phyloP scores from a whole-genome alignment of 2,329 filamentous ascomycete genomes.

The Penicillium sumatraense region DNA sequence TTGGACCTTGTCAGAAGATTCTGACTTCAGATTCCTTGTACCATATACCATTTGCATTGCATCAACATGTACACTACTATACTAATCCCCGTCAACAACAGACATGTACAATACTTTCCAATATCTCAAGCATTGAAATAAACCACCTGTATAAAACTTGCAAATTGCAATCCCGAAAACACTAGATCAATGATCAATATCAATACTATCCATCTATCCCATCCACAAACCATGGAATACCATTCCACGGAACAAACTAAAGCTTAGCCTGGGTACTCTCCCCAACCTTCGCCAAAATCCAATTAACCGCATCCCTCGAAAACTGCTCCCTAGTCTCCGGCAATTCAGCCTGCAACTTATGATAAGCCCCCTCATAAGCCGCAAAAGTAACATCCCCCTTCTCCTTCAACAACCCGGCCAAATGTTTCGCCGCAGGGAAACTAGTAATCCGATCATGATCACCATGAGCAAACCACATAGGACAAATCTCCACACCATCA shows the following conservation, averaged over 20 bases:
- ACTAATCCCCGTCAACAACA: not conserved
- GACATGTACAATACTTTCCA: not conserved
- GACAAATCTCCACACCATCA: conserved; percentile 50
- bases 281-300: conserved; percentile 54
- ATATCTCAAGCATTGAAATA: too few species aligned
- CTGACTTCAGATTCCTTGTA: conserved; percentile 5
- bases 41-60: conserved; percentile 4
- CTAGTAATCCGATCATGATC: conserved; percentile 72
- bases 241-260: too few species aligned
- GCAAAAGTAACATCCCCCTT: conserved; percentile 78
- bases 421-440: conserved; percentile 67
- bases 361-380: conserved; percentile 76
- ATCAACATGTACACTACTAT: conserved; percentile 13
- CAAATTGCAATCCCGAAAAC: not conserved
- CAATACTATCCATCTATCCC: not conserved
- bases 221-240: not conserved
- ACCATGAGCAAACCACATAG: conserved; percentile 76
- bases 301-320: conserved; percentile 64
- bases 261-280: conserved; percentile 10
- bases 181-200: not conserved
- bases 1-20: too few species aligned
- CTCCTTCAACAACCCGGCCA: conserved; percentile 62
- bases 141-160: not conserved
- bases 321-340: conserved; percentile 41
- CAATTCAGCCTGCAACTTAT: conserved; percentile 58